Evolutionary conservation across 176 grass and related monocot genomes (phyloP), one percentile per base, ranked within the genome.

Genomic region (Alopecurus myosuroides): DNA sequence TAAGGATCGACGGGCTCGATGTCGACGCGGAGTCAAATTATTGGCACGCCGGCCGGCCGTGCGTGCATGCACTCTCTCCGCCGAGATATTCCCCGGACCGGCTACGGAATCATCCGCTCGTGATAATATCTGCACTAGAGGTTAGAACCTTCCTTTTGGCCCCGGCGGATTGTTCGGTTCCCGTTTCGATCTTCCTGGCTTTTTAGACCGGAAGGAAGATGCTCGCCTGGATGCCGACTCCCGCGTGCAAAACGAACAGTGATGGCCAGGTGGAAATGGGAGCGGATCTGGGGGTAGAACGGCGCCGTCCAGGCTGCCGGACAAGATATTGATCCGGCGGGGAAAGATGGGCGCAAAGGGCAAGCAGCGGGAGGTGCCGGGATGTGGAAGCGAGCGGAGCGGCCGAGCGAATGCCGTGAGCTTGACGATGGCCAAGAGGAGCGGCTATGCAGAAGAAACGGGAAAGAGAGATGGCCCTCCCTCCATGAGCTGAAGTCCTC

Each of bases 91-190:
- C 44, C 8, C 11, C 41, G 40, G 19, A n/a, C 14, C 23, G 37
- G 37, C 78, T 3, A 8, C 11, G 20, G 81, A 45, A 71, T 25
- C 62, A 7, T 31, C 71, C 82, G 80, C 82, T 68, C 55, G 37
- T 17, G 72, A 77, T 89, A 78, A 90, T 86, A 73, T 90, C 84
- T 77, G 55, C 51, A 22, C 19, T 41, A 5, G 28, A 15, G 28
- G 8, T 25, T 45, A 61, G 68, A 83, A 46, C 68, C 81, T 60
- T 82, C 80, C 9, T 58, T 70, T 56, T 11, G 26, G 36, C n/a
- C 9, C 19, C 9, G 3, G 23, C 9, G 40, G 72, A 75, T 25
- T 62, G 55, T 75, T 84, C 69, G 55, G 40, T 8, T 62, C 14
- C 40, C 19, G 69, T 83, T 34, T 69, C 52, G 81, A 15, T 61